Evolutionary conservation across 1,284 basidiomycete species (phyloP), one percentile per base, ranked within the genome.

Genomic region (Boletus calvinii): DNA sequence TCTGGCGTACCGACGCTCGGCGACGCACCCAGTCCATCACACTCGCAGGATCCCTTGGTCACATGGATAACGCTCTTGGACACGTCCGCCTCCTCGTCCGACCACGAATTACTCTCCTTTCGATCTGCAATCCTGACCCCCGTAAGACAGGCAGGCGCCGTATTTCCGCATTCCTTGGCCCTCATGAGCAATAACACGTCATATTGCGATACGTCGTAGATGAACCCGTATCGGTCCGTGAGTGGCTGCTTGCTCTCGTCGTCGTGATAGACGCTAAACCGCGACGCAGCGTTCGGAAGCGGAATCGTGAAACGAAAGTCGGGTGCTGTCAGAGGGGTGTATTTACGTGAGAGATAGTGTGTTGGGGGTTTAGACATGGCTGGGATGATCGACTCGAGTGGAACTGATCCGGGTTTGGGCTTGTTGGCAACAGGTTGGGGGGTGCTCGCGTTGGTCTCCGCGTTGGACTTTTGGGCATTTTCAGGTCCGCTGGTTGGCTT

Each of bases 211-310:
- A 93, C 81, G 61, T 93, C 91, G 59, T 94, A 97, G 64, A 97
- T 89, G 73, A 98, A 98, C 0, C 96, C 96, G 66, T 92, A 98
- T 9, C 93, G 84, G 63, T 98, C 96, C 6, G 94, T 94, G 59
- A 97, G 74, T 2, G 85, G 83, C 41, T 85, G 79, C 37, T 83
- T 80, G 39, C 72, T 77, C 51, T 77, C 74, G 12, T 83, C 79
- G 40, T 81, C 80, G 34, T 67, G 72, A 51, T 80, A 76, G 32
- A 79, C 72, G 20, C 75, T 77, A 58, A 85, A 77, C 37, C 81
- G 71, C 17, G 84, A 77, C 4, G 78, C 76, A 47, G 83, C 70
- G 50, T 80, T 74, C 1, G 85, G 77, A 8, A 83, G 69, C 32
- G 83, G 79, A 48, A 87, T 80, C 5, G 79, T 77, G 57, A 89